Base-by-base conservation (phyloP, 805 yeast genomes). In the Saccharomycopsis amapae region DNA sequence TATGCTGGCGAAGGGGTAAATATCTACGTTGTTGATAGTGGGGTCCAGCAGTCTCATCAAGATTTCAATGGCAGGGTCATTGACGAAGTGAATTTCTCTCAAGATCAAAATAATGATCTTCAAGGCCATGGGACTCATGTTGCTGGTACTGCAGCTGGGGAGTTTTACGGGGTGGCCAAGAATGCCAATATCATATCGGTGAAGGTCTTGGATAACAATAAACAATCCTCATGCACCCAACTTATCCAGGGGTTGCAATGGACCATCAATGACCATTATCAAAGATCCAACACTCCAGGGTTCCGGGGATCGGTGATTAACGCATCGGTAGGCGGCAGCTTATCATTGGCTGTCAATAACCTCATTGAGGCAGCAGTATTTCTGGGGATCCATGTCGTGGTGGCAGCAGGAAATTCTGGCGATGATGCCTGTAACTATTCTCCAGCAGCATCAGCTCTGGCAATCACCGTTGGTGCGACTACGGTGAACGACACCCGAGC, bases 41-140 rank as follows among this genome's bases (percentile, higher is more conserved):
- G 97, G 66, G 72, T 89, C 59, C 78, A 81, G 55, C 70, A 78
- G 40, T 66, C 73, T 17, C 96, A 88, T 62, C 72, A 68, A 31
- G 93, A 87, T 58, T 88, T 88, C 58, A 81, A 67, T 4, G 89
- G 88, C 38, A 78, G 96, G 67, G 95, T 95, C 38, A 61, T 60
- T 31, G 85, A 94, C 94, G 96, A 95, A 54, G 72, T 79, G 42
- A 85, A 94, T 48, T 71, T 85, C 54, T 93, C 94, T 54, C 56
- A 64, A 43, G 81, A 80, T 56, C n/a, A n/a, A n/a, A 86, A 79
- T 56, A 72, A 72, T 55, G 96, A 88, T 62, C 90, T 86, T 43
- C 82, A 84, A 56, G 97, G 96, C 43, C 97, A 88, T 65, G 97
- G 97, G 58, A 85, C 96, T 38, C 96, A 89, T 60, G 85, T 94